Conservation (phyloP, 2,329 filamentous ascomycete species). For the Fusarium sp. region DNA sequence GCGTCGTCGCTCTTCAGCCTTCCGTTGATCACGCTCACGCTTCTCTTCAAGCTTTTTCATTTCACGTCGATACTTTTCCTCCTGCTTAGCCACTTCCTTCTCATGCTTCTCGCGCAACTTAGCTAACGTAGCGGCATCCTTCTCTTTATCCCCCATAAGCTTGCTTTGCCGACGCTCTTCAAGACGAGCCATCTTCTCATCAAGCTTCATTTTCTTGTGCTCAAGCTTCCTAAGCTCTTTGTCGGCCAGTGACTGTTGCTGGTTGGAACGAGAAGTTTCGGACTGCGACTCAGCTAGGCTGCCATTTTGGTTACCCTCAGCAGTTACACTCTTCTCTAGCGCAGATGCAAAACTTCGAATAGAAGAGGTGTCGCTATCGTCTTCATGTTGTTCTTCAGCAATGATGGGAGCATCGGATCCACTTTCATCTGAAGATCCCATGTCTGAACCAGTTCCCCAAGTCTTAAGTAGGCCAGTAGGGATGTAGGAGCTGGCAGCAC, state of each 20-base stretch:
- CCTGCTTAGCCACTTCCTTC: constrained; percentile 71
- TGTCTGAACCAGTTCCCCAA: constrained; percentile 45
- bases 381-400: constrained; percentile 43
- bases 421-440: constrained; percentile 44
- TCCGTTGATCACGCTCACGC: constrained; percentile 70
- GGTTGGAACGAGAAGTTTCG: constrained; percentile 52
- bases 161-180: constrained; percentile 60
- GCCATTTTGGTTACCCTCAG: constrained; percentile 44
- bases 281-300: constrained; percentile 49
- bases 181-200: constrained; percentile 69
- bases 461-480: constrained; percentile 51
- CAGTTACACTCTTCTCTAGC: constrained; percentile 51
- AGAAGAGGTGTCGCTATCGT: constrained; percentile 58
- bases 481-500: constrained; percentile 61
- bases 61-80: constrained; percentile 73
- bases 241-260: constrained; percentile 54
- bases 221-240: constrained; percentile 74
- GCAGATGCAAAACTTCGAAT: constrained; percentile 63
- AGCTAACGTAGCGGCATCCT: constrained; percentile 62
- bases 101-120: constrained; percentile 73
- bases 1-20: constrained; percentile 62
- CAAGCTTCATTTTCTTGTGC: constrained; percentile 68
- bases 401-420: constrained; percentile 37
- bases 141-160: constrained; percentile 59
- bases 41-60: constrained; percentile 72